phyloP scores from a whole-genome alignment of 1,284 basidiomycete species.

The Waitea zeae region DNA sequence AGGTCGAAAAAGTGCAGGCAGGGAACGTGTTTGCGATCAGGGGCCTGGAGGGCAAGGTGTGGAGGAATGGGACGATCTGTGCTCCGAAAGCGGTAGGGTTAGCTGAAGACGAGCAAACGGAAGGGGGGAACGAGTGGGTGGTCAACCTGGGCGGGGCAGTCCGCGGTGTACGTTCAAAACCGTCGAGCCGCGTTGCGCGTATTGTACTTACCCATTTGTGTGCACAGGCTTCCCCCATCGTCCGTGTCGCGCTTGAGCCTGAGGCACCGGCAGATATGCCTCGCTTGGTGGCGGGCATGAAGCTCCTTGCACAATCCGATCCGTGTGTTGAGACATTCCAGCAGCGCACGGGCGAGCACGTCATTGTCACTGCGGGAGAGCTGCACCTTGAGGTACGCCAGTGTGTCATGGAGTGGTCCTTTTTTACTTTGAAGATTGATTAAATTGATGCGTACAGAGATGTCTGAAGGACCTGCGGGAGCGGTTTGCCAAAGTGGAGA shows the following conservation, averaged over 20 bases:
- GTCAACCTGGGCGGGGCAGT: constrained; percentile 75
- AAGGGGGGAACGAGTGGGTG: constrained; percentile 31
- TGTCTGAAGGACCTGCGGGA: constrained; percentile 93
- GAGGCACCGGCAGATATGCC: constrained; percentile 82
- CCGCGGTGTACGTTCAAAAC: constrained; percentile 35
- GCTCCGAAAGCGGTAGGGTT: constrained; percentile 33
- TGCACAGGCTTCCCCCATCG: constrained; percentile 69
- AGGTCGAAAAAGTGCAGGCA: constrained; percentile 74
- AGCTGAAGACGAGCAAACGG: constrained; percentile 16
- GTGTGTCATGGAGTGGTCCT: constrained; percentile 4
- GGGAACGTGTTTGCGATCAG: constrained; percentile 93
- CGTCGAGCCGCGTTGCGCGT: constrained; percentile 1
- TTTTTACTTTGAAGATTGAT: constrained; percentile 2
- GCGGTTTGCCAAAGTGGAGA: constrained; percentile 84
- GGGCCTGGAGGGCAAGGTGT: constrained; percentile 82
- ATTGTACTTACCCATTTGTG: too few species aligned
- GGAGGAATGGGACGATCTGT: constrained; percentile 85
- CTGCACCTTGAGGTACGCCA: constrained; percentile 76
- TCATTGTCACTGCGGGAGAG: constrained; percentile 93
- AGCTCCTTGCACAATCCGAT: constrained; percentile 87
- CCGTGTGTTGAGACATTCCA: constrained; percentile 96
- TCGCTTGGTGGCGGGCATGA: constrained; percentile 78
- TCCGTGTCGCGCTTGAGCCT: constrained; percentile 91
- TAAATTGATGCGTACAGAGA: constrained; percentile 29
- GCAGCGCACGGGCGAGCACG: constrained; percentile 94